These are phyloP conservation scores for Xylariaceae sp. DNA, from an alignment of 2,329 filamentous ascomycete species.

Conservation along the genomic window DNA sequence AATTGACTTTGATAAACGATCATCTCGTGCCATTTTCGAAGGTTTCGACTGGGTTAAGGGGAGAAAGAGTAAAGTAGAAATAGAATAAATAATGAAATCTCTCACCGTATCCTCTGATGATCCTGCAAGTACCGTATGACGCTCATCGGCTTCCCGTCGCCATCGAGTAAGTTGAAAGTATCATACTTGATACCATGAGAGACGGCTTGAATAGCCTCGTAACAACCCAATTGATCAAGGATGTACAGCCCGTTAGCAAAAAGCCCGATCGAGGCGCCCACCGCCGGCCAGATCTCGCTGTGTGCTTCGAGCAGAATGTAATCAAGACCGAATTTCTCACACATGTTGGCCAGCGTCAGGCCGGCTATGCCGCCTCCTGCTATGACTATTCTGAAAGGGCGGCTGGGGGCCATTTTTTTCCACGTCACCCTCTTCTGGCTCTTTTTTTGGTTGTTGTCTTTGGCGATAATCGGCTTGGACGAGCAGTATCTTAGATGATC, in stretches of 20 bases:
- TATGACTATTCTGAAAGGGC: conserved; percentile 38
- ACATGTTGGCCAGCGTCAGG: conserved; percentile 40
- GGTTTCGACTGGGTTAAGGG: too few species aligned
- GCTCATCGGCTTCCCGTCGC: conserved; percentile 4
- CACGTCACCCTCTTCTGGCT: too few species aligned
- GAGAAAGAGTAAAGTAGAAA: too few species aligned
- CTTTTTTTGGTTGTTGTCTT: too few species aligned
- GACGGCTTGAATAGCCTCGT: conserved; percentile 22
- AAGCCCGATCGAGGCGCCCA: conserved; percentile 45
- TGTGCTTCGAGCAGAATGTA: conserved; percentile 45
- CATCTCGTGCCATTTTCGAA: too few species aligned
- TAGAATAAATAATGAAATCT: neutral
- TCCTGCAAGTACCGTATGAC: neutral
- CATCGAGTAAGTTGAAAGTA: neutral
- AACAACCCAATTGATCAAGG: conserved; percentile 45
- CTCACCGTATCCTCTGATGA: neutral
- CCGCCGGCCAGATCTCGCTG: conserved; percentile 37
- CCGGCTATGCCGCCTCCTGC: conserved; percentile 45
- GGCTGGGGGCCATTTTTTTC: neutral
- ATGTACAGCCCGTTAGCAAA: conserved; percentile 40
- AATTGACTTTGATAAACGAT: too few species aligned
- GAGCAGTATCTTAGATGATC: too few species aligned
- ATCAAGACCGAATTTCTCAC: conserved; percentile 42
- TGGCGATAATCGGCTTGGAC: too few species aligned
- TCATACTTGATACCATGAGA: neutral